A percentile compares a stretch with the other conserved stretches of the same genome.
Evolutionary conservation across 805 yeast species (phyloP).

Genomic region (Zygoascus bituminiphila): DNA sequence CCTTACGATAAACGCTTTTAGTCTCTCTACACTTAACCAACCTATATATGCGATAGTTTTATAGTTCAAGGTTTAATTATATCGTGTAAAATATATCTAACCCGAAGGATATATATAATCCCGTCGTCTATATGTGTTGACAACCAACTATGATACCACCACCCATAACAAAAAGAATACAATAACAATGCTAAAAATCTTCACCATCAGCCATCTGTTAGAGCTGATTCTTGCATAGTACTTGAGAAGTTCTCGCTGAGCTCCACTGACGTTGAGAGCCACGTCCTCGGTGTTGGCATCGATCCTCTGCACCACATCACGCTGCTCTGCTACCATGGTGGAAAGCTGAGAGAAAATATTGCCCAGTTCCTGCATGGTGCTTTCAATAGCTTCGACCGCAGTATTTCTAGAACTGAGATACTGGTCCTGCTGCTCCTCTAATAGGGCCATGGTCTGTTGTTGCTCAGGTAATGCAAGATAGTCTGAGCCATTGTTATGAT

Average conservation of each 20-base stretch:
- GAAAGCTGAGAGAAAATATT: slow-evolving; percentile 89
- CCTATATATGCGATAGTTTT: not conserved
- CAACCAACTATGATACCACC: not conserved
- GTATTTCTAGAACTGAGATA: slow-evolving; percentile 76
- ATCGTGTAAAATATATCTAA: not conserved
- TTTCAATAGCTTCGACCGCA: slow-evolving; percentile 94
- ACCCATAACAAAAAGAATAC: slow-evolving; percentile 31
- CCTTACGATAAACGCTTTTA: too few species aligned
- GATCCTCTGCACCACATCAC: slow-evolving; percentile 90
- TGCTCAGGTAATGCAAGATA: slow-evolving; percentile 73
- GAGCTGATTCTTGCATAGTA: slow-evolving; percentile 81
- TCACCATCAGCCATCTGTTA: slow-evolving; percentile 86
- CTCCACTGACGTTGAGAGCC: slow-evolving; percentile 80
- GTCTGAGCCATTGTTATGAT: slow-evolving; percentile 30
- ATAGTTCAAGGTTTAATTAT: not conserved
- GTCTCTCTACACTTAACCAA: too few species aligned
- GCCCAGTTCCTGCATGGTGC: slow-evolving; percentile 96
- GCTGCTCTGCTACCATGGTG: slow-evolving; percentile 95
- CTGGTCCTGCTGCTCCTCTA: slow-evolving; percentile 71
- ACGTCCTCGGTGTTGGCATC: slow-evolving; percentile 94
- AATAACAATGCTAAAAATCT: slow-evolving; percentile 80
- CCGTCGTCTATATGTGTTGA: too few species aligned
- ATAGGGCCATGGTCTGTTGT: slow-evolving; percentile 68
- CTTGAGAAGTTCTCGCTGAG: slow-evolving; percentile 86
- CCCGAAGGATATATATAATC: too few species aligned